Evolutionary conservation across 352 stramenopile genomes (phyloP), one percentile per base, ranked within the genome.

Genomic region (Globisporangium uncinulatum): DNA sequence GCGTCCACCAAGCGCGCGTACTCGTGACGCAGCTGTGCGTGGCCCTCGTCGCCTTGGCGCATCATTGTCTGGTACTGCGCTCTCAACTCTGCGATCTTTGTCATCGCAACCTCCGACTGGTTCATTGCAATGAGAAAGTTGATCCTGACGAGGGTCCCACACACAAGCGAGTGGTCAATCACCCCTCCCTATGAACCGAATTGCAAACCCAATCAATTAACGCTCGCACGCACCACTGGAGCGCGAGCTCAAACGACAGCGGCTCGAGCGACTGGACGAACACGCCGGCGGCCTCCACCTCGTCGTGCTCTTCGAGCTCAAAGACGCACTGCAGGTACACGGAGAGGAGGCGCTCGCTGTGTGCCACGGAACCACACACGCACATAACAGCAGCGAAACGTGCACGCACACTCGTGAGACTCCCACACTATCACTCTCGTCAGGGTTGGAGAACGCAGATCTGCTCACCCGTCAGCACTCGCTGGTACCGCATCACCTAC

Each of bases 111-210:
- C 2, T 57, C 36, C 56, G 52, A 55, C 20, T 59, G 74, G 37
- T 81, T 72, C 79, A 89, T 89, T 15, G 73, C 76, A 4, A 86
- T 50, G 11, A 89, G 57, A 55, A 89, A 87, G 34, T 83, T 82
- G 56, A 79, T 76, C 71, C 71, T 80, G 32, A 8, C 13, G 4
- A 51, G 0, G 7, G 44, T 29, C 11, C 49, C 15, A 37, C 3
- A 21, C 17, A 46, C 24, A 29, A 48, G 42, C 42, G 14, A 21
- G 14, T 46, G 42, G 14, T 20, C 20, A 17, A 54, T 47, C 36
- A 36, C 24, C 24, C 24, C 24, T 29, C 24, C 24, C 24, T 29
- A 29, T 29, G 24, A 29, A 29, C 24, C 24, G 24, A 29, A 29
- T 29, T 29, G 24, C 24, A 29, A 29, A 29, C 4, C 4, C 4